These are phyloP conservation scores for Plantago major DNA, from an alignment of 257 asterid species.

Conservation along the genomic window DNA sequence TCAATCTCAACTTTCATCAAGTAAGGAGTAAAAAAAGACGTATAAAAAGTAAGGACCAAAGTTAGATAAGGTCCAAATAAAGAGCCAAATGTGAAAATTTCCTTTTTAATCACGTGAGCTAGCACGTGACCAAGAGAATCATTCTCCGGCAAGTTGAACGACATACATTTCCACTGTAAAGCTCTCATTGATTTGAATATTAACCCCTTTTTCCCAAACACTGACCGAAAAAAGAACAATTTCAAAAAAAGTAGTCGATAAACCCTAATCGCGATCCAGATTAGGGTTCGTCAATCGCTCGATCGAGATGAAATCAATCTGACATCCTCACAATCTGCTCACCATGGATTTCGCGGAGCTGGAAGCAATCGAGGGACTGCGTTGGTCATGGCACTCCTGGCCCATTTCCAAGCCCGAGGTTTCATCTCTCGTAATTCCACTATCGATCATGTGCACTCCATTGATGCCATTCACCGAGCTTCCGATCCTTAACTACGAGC, in stretches of 20 bases:
- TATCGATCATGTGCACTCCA: conserved; percentile 82
- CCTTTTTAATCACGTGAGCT: neutral
- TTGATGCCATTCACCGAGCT: conserved; percentile 64
- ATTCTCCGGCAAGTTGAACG: neutral
- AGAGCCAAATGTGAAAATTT: no score
- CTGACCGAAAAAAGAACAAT: neutral
- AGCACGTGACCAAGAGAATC: neutral
- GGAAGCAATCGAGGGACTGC: conserved; percentile 92
- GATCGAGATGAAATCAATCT: conserved; percentile 25
- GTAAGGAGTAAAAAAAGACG: no score
- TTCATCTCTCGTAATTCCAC: conserved; percentile 61
- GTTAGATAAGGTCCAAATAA: no score
- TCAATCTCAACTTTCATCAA: no score
- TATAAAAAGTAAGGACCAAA: no score
- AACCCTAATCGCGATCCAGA: conserved; percentile 18
- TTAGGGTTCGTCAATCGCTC: conserved; percentile 12
- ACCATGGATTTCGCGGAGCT: conserved; percentile 86
- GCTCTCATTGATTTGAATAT: neutral
- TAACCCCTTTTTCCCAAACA: neutral
- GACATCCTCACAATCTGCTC: conserved; percentile 1
- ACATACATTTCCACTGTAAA: neutral
- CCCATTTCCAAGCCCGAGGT: conserved; percentile 68
- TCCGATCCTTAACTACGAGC: conserved; percentile 76
- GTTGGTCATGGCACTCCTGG: conserved; percentile 99
- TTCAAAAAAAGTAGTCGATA: neutral